phyloP scores from a whole-genome alignment of 1,284 basidiomycete species.

The Pulveroboletus sp. region DNA sequence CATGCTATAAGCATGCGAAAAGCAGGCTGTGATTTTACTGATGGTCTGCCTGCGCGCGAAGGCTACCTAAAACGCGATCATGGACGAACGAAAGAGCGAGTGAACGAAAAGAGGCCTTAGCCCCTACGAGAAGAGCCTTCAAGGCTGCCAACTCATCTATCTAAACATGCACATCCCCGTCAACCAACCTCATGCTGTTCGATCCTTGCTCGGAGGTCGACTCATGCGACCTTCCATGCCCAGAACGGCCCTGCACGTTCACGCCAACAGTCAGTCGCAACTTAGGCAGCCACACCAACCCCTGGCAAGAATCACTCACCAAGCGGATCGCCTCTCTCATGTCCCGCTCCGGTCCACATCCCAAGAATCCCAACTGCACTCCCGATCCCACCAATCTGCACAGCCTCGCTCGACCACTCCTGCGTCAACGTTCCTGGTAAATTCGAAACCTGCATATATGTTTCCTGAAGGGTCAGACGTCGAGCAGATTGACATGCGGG shows the following conservation, averaged over 20 bases:
- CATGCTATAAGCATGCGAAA: too few species aligned
- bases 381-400: constrained; percentile 53
- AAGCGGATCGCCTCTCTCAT: constrained; percentile 43
- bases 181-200: not conserved
- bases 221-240: constrained; percentile 48
- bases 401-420: constrained; percentile 52
- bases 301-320: constrained; percentile 34
- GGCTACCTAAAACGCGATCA: too few species aligned
- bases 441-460: constrained; percentile 24
- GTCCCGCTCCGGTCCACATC: constrained; percentile 57
- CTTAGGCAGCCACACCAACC: not conserved
- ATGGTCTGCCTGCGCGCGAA: not conserved
- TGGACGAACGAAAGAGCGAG: too few species aligned
- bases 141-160: too few species aligned
- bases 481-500: not conserved
- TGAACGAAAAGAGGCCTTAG: too few species aligned
- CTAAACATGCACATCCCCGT: not conserved
- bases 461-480: constrained; percentile 18
- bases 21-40: too few species aligned
- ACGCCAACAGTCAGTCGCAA: not conserved
- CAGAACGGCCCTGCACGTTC: constrained; percentile 44
- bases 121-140: too few species aligned
- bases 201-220: not conserved
- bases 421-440: constrained; percentile 21
- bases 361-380: constrained; percentile 51